Conservation (phyloP, 495 filamentous ascomycete species). For the Tuber borchii region DNA sequence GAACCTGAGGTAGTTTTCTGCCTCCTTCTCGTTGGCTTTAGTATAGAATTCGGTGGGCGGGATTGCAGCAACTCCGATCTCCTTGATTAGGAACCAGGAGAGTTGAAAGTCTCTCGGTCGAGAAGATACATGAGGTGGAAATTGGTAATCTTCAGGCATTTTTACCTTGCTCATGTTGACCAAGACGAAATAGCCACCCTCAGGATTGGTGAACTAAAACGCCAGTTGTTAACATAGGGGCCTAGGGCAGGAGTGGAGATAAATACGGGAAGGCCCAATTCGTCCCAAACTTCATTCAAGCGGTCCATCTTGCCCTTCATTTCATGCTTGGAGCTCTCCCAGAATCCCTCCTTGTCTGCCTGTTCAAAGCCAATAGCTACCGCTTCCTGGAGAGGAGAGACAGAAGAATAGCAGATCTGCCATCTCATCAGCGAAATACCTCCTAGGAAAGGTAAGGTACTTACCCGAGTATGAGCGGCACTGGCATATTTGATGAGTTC, state of each 20-base stretch:
- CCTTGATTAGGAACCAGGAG: conserved; percentile 91
- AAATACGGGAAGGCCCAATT: conserved; percentile 65
- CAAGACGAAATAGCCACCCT: conserved; percentile 94
- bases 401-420: conserved; percentile 82
- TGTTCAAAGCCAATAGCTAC: conserved; percentile 92
- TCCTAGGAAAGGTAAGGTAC: background rate
- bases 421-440: background rate
- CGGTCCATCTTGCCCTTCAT: conserved; percentile 84
- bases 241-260: background rate
- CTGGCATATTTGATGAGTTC: conserved; percentile 86
- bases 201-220: conserved; percentile 70
- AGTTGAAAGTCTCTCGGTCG: conserved; percentile 89
- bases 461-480: conserved; percentile 73
- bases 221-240: conserved; percentile 7
- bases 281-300: conserved; percentile 82
- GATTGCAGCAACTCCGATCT: conserved; percentile 91
- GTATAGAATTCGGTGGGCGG: conserved; percentile 97
- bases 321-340: conserved; percentile 72
- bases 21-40: conserved; percentile 69
- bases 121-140: conserved; percentile 78
- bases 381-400: conserved; percentile 90
- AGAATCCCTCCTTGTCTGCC: conserved; percentile 77
- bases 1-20: conserved; percentile 87
- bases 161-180: conserved; percentile 82
- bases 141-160: conserved; percentile 71